Evolutionary conservation across 345 rosid species (phyloP).

Genomic region (Barbarea vulgaris): DNA sequence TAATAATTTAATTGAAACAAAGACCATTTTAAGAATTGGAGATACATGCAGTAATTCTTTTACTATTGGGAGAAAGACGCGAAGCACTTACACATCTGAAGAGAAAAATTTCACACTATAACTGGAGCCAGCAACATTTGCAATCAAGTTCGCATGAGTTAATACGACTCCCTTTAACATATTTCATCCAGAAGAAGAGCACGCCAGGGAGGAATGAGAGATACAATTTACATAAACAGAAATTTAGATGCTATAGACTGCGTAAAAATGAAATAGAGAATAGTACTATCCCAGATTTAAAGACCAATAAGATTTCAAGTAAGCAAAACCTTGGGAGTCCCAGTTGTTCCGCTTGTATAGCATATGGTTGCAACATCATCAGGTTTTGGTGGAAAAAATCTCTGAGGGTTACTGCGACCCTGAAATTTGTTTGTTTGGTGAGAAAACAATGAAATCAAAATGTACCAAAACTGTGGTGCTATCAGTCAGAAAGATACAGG

Average conservation of each 20-base stretch:
- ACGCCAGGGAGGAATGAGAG: conserved; percentile 29
- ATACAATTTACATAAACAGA: conserved; percentile 17
- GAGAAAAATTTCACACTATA: conserved; percentile 55
- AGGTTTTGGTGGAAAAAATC: conserved; percentile 74
- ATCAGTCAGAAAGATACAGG: conserved; percentile 4
- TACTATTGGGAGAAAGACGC: conserved; percentile 6
- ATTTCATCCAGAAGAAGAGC: conserved; percentile 26
- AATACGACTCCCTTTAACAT: conserved; percentile 75
- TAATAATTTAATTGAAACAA: conserved; percentile 19
- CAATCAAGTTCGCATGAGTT: conserved; percentile 83
- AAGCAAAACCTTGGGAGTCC: conserved; percentile 85
- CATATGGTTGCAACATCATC: conserved; percentile 92
- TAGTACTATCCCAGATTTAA: background rate
- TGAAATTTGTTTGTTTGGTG: conserved; percentile 39
- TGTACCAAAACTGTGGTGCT: conserved; percentile 24
- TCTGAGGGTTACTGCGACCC: conserved; percentile 74
- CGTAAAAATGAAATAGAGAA: background rate
- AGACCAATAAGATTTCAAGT: conserved; percentile 13
- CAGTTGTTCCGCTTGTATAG: conserved; percentile 99
- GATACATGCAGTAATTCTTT: background rate
- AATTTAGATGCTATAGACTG: conserved; percentile 33
- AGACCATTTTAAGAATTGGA: background rate
- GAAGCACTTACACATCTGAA: conserved; percentile 78
- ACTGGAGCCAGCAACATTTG: conserved; percentile 80
- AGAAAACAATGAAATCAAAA: conserved; percentile 29